Percentiles rank a stretch among this genome's conserved stretches.
Evolutionary conservation across 2,329 filamentous ascomycete genomes (phyloP).

Genomic region (Chaetomium globosum): DNA sequence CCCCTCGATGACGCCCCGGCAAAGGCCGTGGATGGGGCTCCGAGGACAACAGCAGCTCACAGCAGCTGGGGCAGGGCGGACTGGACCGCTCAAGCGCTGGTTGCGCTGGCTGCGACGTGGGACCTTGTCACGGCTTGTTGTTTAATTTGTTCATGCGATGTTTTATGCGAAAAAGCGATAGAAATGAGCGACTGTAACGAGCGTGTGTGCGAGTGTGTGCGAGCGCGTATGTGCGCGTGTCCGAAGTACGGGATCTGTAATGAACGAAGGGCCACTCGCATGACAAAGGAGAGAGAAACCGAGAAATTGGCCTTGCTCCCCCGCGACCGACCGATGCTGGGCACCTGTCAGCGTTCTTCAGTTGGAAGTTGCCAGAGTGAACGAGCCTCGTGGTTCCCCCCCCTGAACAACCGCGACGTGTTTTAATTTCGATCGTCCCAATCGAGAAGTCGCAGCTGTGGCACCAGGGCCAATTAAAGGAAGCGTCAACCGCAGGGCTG

Average conservation of each 20-base stretch:
- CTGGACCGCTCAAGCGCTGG: background rate
- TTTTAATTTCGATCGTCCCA: constrained; percentile 38
- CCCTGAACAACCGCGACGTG: constrained; percentile 29
- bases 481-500: constrained; percentile 24
- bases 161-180: constrained; percentile 2
- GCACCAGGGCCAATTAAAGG: constrained; percentile 31
- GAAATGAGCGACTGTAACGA: constrained; percentile 28
- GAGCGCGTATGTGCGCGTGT: constrained; percentile 4
- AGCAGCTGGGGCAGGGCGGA: background rate
- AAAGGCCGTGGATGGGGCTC: constrained; percentile 17
- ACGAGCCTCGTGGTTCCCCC: constrained; percentile 24
- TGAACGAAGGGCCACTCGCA: constrained; percentile 25
- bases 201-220: constrained; percentile 22
- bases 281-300: constrained; percentile 25
- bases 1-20: constrained; percentile 25
- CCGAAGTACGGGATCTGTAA: constrained; percentile 19
- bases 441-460: constrained; percentile 34
- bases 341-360: constrained; percentile 23
- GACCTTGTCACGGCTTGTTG: constrained; percentile 25
- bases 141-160: constrained; percentile 29
- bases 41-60: background rate
- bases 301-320: constrained; percentile 14
- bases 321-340: constrained; percentile 9
- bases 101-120: constrained; percentile 24
- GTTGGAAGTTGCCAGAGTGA: constrained; percentile 17